Evolutionary conservation across 202 grass and related monocot genomes (phyloP).

Genomic region (Elaeis oleifera): DNA sequence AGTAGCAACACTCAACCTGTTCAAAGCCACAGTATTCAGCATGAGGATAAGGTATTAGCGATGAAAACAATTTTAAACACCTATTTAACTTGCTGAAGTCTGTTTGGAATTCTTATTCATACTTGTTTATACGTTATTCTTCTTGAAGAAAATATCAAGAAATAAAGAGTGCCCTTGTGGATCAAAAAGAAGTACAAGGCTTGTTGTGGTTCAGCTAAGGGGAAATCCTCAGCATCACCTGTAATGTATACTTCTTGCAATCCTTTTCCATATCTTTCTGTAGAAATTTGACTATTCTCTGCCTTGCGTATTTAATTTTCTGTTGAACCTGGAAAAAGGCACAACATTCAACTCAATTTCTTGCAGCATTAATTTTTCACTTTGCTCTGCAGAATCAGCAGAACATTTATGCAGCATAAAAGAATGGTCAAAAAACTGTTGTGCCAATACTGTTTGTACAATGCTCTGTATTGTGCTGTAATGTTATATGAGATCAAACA

Average conservation of each 20-base stretch:
- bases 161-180: constrained; percentile 48
- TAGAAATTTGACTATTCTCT: constrained; percentile 1
- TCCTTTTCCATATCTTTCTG: constrained; percentile 3
- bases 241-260: constrained; percentile 25
- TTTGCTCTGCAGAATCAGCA: no score
- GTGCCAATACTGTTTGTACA: no score
- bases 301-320: not conserved
- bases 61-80: not conserved
- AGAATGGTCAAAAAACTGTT: no score
- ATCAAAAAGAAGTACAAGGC: constrained; percentile 52
- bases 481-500: no score
- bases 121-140: not conserved
- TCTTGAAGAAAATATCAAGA: constrained; percentile 38
- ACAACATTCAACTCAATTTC: no score
- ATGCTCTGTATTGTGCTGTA: no score
- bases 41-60: constrained; percentile 36
- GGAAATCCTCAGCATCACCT: constrained; percentile 28
- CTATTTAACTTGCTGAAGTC: not conserved
- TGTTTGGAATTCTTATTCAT: not conserved
- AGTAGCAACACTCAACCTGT: constrained; percentile 21
- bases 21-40: constrained; percentile 3
- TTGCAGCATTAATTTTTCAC: no score
- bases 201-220: constrained; percentile 32
- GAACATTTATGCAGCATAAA: no score
- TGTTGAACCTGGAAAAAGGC: not conserved